Conservation (phyloP, 371 early-diverging fungal genomes). For the Mortierella sp. region DNA sequence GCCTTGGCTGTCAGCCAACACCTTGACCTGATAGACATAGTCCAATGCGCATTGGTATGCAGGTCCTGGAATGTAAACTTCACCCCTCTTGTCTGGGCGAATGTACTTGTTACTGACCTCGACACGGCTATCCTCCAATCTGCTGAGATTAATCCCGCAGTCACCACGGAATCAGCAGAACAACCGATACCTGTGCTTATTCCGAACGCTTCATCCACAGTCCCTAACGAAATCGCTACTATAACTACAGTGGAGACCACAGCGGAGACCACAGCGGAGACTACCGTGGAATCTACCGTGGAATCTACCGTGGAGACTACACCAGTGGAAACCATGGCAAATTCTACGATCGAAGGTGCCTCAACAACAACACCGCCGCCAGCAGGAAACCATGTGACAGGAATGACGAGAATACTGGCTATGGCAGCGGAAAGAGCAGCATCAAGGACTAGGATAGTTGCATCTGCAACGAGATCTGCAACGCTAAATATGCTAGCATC, state of each 20-base stretch:
- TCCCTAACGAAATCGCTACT: no score
- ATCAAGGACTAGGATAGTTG: no score
- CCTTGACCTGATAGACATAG: neutral
- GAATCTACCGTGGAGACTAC: neutral
- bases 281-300: neutral
- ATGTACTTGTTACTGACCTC: neutral
- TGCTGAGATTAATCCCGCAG: neutral
- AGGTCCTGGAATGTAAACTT: neutral
- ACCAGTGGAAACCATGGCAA: neutral
- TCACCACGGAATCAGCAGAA: neutral
- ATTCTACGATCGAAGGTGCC: no score
- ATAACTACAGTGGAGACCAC: neutral
- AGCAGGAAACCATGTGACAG: no score
- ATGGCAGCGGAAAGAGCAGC: no score
- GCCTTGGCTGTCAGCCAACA: neutral
- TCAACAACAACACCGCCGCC: no score
- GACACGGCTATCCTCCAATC: neutral
- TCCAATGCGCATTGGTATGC: neutral
- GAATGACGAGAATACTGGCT: no score
- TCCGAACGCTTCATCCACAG: no score
- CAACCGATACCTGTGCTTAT: neutral
- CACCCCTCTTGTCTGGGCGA: neutral
- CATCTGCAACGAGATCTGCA: no score
- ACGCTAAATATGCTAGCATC: no score
- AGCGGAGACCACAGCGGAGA: neutral